A percentile compares a stretch with the other conserved stretches of the same genome.
Evolutionary conservation across 805 yeast genomes (phyloP).

Genomic region (Candida silvatica): DNA sequence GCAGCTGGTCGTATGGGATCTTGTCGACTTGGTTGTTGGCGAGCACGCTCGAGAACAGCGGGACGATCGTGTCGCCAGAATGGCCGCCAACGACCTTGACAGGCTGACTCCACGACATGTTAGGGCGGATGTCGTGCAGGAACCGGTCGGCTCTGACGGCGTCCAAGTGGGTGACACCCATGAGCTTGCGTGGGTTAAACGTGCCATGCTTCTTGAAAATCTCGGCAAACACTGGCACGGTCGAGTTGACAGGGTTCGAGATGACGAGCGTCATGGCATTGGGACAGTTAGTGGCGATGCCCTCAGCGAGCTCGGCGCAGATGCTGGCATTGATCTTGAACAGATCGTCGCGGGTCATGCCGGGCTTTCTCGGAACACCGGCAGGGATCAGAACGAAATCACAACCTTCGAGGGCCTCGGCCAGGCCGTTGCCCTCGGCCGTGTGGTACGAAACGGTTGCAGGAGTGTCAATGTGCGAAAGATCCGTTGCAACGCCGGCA

Average conservation of each 20-base stretch:
- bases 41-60: constrained; percentile 49
- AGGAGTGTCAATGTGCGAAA: constrained; percentile 43
- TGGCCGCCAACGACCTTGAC: constrained; percentile 90
- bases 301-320: constrained; percentile 63
- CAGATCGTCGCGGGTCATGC: constrained; percentile 57
- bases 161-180: constrained; percentile 89
- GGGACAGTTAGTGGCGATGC: constrained; percentile 65
- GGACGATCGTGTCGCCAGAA: constrained; percentile 92
- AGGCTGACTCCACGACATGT: constrained; percentile 22
- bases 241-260: constrained; percentile 91
- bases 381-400: constrained; percentile 50
- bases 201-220: constrained; percentile 60
- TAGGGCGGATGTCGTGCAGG: constrained; percentile 19
- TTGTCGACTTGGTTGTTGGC: constrained; percentile 18
- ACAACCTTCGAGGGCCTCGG: constrained; percentile 34
- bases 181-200: constrained; percentile 62
- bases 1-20: constrained; percentile 30
- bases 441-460: constrained; percentile 36
- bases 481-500: constrained; percentile 49
- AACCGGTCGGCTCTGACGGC: constrained; percentile 83
- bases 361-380: constrained; percentile 58
- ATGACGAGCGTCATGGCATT: constrained; percentile 73
- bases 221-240: constrained; percentile 84
- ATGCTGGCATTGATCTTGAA: constrained; percentile 59
- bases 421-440: constrained; percentile 22